A percentile compares a stretch with the other conserved stretches of the same genome.
Evolutionary conservation across 345 rosid species (phyloP).

Genomic region (Trapa bicornis): DNA sequence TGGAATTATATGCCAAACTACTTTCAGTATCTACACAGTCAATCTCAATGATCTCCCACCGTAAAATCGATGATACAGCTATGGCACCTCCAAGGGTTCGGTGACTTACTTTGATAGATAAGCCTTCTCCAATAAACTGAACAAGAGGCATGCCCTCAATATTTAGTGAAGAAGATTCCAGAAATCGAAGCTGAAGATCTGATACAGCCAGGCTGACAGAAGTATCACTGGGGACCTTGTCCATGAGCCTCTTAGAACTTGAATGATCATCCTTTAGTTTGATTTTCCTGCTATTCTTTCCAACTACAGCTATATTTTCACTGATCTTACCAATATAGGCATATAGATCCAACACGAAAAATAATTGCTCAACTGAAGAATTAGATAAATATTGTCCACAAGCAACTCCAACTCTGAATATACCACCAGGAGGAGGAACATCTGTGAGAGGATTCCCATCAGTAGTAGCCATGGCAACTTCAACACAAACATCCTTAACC

Average conservation of each 20-base stretch:
- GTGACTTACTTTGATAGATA: constrained; percentile 66
- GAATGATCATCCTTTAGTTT: constrained; percentile 18
- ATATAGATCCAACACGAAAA: constrained; percentile 80
- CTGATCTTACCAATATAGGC: constrained; percentile 65
- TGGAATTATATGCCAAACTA: constrained; percentile 11
- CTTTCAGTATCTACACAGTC: constrained; percentile 73
- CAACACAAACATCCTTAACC: constrained; percentile 48
- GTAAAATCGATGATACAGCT: constrained; percentile 68
- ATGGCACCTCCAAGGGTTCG: constrained; percentile 97
- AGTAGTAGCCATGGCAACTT: constrained; percentile 87
- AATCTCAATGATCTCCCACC: constrained; percentile 75
- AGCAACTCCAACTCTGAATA: constrained; percentile 76
- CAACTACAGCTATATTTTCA: constrained; percentile 63
- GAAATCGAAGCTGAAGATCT: constrained; percentile 69
- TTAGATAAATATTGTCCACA: constrained; percentile 74
- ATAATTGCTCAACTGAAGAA: constrained; percentile 93
- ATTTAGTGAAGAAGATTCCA: constrained; percentile 50
- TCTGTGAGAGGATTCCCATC: constrained; percentile 69
- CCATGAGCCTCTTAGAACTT: constrained; percentile 48
- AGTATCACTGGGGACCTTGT: constrained; percentile 92
- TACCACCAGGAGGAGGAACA: constrained; percentile 96
- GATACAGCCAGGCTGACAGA: constrained; percentile 66
- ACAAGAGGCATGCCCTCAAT: constrained; percentile 70
- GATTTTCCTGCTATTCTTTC: constrained; percentile 41
- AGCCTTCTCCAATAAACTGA: constrained; percentile 73